phyloP scores from a whole-genome alignment of 2,329 filamentous ascomycete species.

The Fulvia fulva region DNA sequence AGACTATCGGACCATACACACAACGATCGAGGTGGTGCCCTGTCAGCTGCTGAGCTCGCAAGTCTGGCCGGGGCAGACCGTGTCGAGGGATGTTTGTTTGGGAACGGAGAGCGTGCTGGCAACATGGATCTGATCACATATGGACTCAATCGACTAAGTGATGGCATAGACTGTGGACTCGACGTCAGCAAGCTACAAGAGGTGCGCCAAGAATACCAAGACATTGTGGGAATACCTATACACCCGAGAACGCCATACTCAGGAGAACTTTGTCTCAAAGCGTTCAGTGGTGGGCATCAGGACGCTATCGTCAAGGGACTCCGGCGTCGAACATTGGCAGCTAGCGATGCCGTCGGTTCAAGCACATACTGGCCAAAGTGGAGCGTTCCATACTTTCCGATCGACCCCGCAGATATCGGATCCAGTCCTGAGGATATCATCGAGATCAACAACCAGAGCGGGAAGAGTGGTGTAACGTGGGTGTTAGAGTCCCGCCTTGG shows the following conservation, averaged over 20 bases:
- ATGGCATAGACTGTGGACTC: neutral
- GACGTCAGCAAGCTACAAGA: neutral
- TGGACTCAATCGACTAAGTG: neutral
- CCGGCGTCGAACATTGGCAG: conserved; percentile 58
- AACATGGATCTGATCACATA: neutral
- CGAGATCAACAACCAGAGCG: conserved; percentile 5
- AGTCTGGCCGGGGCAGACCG: neutral
- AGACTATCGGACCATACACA: neutral
- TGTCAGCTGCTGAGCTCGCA: neutral
- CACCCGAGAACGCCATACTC: neutral
- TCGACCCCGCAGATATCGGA: conserved; percentile 6
- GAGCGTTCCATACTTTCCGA: neutral
- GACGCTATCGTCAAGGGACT: conserved; percentile 1
- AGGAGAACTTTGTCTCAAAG: neutral
- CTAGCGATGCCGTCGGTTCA: conserved; percentile 57
- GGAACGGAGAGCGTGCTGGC: neutral
- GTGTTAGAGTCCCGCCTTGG: neutral
- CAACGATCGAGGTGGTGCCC: neutral
- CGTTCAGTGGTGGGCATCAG: conserved; percentile 1
- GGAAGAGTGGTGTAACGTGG: conserved; percentile 2
- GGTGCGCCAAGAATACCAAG: neutral
- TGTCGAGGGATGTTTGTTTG: conserved; percentile 1
- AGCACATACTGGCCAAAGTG: neutral
- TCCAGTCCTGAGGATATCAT: neutral
- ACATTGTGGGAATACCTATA: neutral